Conservation (phyloP, 2,329 filamentous ascomycete genomes). For the Fusarium decemcellulare region DNA sequence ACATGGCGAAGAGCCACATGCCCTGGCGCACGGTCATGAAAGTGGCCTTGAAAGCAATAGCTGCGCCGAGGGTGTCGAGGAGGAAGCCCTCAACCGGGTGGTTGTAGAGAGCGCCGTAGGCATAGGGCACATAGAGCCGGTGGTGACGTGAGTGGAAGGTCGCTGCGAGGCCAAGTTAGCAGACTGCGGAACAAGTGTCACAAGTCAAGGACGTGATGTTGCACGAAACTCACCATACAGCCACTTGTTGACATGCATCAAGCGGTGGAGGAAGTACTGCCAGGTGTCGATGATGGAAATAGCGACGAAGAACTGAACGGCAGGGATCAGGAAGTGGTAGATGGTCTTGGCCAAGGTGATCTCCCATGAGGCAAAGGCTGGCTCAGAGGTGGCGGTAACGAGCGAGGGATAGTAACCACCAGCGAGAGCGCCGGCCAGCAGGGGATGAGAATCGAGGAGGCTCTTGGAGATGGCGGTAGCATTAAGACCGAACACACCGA, state of each 20-base stretch:
- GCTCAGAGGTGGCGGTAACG: conserved; percentile 72
- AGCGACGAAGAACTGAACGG: conserved; percentile 81
- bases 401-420: conserved; percentile 87
- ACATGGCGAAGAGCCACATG: conserved; percentile 90
- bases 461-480: conserved; percentile 82
- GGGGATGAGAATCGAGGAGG: conserved; percentile 78
- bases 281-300: conserved; percentile 90
- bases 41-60: conserved; percentile 84
- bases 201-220: background rate
- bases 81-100: conserved; percentile 95
- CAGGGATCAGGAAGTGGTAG: conserved; percentile 85
- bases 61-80: conserved; percentile 90
- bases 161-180: conserved; percentile 61
- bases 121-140: conserved; percentile 96
- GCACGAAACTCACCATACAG: conserved; percentile 81
- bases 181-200: background rate
- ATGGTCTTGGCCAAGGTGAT: conserved; percentile 79
- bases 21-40: conserved; percentile 89
- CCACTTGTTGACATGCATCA: conserved; percentile 98
- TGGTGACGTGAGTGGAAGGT: conserved; percentile 96
- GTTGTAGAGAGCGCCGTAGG: conserved; percentile 97
- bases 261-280: conserved; percentile 97
- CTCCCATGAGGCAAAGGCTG: conserved; percentile 90
- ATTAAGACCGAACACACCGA: conserved; percentile 83
- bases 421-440: conserved; percentile 80